Evolutionary conservation across 257 asterid genomes (phyloP).

Genomic region (Perilla frutescens): DNA sequence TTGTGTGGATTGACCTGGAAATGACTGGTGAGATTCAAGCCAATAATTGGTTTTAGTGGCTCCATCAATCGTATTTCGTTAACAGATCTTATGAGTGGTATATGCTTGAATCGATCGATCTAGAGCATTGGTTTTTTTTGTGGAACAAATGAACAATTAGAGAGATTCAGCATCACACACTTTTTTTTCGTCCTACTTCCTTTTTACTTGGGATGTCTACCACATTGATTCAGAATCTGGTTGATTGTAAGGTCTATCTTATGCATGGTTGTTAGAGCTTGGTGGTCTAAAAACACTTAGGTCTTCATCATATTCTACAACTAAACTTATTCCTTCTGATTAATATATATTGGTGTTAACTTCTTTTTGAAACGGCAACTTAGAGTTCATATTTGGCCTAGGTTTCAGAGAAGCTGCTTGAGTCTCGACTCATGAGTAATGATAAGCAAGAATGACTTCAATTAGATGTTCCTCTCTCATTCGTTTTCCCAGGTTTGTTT

Average conservation of each 20-base stretch:
- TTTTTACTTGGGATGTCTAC: slow-evolving; percentile 22
- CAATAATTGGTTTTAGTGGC: slow-evolving; percentile 22
- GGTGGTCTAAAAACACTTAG: slow-evolving; percentile 10
- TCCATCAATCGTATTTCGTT: slow-evolving; percentile 9
- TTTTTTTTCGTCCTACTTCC: slow-evolving; percentile 4
- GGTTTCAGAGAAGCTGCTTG: slow-evolving; percentile 46
- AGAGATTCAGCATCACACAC: neutral
- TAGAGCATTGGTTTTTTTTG: slow-evolving; percentile 6
- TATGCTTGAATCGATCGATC: slow-evolving; percentile 5
- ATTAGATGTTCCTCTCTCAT: slow-evolving; percentile 37
- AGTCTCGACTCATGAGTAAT: slow-evolving; percentile 39
- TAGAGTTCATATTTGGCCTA: slow-evolving; percentile 45
- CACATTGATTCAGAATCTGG: slow-evolving; percentile 4
- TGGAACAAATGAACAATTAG: neutral
- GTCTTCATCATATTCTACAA: slow-evolving; percentile 26
- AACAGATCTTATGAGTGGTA: neutral
- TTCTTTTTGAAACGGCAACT: slow-evolving; percentile 32
- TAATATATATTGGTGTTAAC: slow-evolving; percentile 22
- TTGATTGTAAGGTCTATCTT: slow-evolving; percentile 3
- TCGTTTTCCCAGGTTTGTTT: slow-evolving; percentile 45
- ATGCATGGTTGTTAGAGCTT: slow-evolving; percentile 14
- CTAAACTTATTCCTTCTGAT: slow-evolving; percentile 11
- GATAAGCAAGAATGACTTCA: slow-evolving; percentile 40
- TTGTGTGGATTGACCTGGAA: slow-evolving; percentile 97
- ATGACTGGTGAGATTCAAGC: slow-evolving; percentile 75